A percentile compares a stretch with the other conserved stretches of the same genome.
phyloP scores from a whole-genome alignment of 2,329 filamentous ascomycete genomes.

The Diaporthe nobilis region DNA sequence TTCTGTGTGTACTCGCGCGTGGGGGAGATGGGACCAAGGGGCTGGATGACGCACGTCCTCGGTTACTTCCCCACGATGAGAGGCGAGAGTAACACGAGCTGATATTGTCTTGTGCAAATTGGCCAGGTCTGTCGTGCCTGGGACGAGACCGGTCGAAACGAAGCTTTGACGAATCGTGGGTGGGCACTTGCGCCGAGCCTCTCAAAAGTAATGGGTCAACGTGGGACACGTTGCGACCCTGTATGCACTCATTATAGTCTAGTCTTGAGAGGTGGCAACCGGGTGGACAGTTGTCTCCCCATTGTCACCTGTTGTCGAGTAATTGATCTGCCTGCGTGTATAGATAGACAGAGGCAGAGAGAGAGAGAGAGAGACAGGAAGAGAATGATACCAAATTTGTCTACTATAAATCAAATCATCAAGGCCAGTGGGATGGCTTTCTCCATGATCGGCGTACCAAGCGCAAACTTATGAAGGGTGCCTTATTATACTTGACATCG shows the following conservation, averaged over 20 bases:
- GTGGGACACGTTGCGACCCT: conserved; percentile 22
- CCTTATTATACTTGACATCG: neutral
- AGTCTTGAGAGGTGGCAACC: conserved; percentile 23
- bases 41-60: neutral
- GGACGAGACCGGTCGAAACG: conserved; percentile 28
- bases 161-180: conserved; percentile 31
- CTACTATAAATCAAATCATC: neutral
- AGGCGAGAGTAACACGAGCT: conserved; percentile 31
- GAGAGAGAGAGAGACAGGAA: neutral
- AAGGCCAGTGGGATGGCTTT: neutral
- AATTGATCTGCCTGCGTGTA: neutral
- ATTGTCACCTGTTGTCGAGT: neutral
- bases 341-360: neutral
- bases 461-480: neutral
- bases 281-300: neutral
- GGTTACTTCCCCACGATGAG: conserved; percentile 6
- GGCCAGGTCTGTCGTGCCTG: conserved; percentile 34
- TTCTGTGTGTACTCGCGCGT: neutral
- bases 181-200: conserved; percentile 16
- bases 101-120: conserved; percentile 27
- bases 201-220: neutral
- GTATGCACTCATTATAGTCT: conserved; percentile 27
- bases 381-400: conserved; percentile 24
- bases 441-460: neutral
- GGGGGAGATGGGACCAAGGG: neutral